Evolutionary conservation across 2,329 filamentous ascomycete genomes (phyloP).

Genomic region (Fusarium odoratissimum): DNA sequence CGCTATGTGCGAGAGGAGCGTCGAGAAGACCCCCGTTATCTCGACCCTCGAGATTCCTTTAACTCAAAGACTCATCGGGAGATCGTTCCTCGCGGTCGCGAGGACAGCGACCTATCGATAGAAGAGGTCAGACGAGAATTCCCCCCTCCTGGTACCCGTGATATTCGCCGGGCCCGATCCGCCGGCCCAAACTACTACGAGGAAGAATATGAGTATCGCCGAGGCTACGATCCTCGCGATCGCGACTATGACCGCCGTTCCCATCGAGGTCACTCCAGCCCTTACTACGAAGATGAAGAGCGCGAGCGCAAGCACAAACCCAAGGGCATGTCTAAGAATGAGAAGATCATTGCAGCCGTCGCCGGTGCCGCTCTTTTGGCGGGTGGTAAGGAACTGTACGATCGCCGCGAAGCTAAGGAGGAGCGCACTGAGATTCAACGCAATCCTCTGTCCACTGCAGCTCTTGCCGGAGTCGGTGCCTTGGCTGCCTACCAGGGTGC

Average conservation of each 20-base stretch:
- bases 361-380: slow-evolving; percentile 73
- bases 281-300: slow-evolving; percentile 70
- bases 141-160: slow-evolving; percentile 71
- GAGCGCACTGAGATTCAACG: slow-evolving; percentile 64
- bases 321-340: slow-evolving; percentile 66
- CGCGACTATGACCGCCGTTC: slow-evolving; percentile 58
- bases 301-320: slow-evolving; percentile 58
- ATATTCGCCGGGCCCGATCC: slow-evolving; percentile 72
- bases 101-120: slow-evolving; percentile 79
- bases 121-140: slow-evolving; percentile 90
- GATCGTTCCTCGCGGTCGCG: slow-evolving; percentile 69
- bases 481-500: slow-evolving; percentile 73
- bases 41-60: slow-evolving; percentile 63
- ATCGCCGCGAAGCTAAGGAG: slow-evolving; percentile 68
- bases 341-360: slow-evolving; percentile 75
- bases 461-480: slow-evolving; percentile 72
- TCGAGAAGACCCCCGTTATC: slow-evolving; percentile 64
- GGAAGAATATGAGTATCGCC: slow-evolving; percentile 60
- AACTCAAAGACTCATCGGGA: slow-evolving; percentile 62
- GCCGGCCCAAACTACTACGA: slow-evolving; percentile 71
- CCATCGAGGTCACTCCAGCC: slow-evolving; percentile 59
- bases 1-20: slow-evolving; percentile 67
- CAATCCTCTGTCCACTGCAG: slow-evolving; percentile 69
- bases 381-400: slow-evolving; percentile 74
- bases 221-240: slow-evolving; percentile 61